Evolutionary conservation across 345 rosid genomes (phyloP).

Genomic region (Pugionium dolabratum): DNA sequence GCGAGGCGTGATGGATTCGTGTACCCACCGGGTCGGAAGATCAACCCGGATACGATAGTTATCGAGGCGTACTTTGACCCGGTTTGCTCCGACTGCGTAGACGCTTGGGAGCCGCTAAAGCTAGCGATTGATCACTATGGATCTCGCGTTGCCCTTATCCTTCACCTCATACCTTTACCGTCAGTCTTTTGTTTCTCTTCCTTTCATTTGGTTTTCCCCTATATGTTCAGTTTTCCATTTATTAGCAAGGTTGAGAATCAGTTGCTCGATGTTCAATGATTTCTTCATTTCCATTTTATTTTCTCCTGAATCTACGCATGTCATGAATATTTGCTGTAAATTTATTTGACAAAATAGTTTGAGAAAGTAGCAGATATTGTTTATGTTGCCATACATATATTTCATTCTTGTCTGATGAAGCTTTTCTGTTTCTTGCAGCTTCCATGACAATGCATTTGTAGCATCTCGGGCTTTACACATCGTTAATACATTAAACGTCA

Average conservation of each 20-base stretch:
- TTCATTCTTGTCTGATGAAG: slow-evolving; percentile 4
- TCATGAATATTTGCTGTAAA: not conserved
- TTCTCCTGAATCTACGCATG: slow-evolving; percentile 6
- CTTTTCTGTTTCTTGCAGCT: slow-evolving; percentile 47
- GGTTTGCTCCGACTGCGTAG: slow-evolving; percentile 84
- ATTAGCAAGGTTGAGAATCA: slow-evolving; percentile 18
- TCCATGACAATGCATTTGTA: slow-evolving; percentile 82
- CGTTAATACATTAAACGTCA: slow-evolving; percentile 50
- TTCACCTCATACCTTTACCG: slow-evolving; percentile 92
- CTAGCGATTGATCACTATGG: slow-evolving; percentile 64
- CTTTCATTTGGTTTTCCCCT: slow-evolving; percentile 1
- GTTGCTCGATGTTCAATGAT: not conserved
- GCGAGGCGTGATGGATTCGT: slow-evolving; percentile 73
- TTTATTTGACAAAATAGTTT: not conserved
- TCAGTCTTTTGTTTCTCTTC: slow-evolving; percentile 44
- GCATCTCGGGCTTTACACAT: slow-evolving; percentile 82
- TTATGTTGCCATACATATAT: not conserved
- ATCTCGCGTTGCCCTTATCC: slow-evolving; percentile 53
- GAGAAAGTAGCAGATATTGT: not conserved
- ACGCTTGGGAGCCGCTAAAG: slow-evolving; percentile 82
- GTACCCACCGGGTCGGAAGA: slow-evolving; percentile 45
- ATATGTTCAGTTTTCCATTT: not conserved
- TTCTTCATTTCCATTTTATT: not conserved
- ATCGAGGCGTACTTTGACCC: slow-evolving; percentile 92
- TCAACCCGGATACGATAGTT: slow-evolving; percentile 49